Base-by-base conservation (phyloP, 2,329 filamentous ascomycete genomes). In the Cladosporium sp. region DNA sequence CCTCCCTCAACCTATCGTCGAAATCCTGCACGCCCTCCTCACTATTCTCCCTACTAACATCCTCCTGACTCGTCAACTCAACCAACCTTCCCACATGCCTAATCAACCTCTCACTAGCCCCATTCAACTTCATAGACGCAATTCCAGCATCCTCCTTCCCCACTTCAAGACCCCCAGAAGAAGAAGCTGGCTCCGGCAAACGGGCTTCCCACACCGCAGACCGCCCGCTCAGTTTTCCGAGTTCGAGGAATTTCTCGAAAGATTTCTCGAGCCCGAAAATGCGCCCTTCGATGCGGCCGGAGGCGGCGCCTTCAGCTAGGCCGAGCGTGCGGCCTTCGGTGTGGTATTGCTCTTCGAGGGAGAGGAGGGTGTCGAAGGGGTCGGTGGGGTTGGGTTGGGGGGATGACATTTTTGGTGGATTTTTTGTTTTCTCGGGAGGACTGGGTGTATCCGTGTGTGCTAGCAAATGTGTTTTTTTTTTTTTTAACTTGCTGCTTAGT, bases 21-120 rank as follows among this genome's bases (percentile, higher is more conserved):
- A 95, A 91, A 61, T 96, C 91, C 43, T 86, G 85, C 18, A 98
- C 90, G 0, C 85, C 84, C 40, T 95, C 88, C 64, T 97, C 92
- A 4, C 81, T 85, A 64, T 98, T 98, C 52, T 84, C 78, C 16
- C 84, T 91, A 13, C 84, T 83, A 38, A 96, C 70, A 1, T 83
- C 92, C 4, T 83, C 82, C 0, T 85, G 84, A 65, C 95, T 89
- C 3, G 89, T 83, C 12, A 96, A 75, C 19, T 85, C 84, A 54
- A 89, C 84, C 8, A 97, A 74, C 7, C 82, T 79, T 27, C 79
- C 76, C 50, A 96, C 71, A 62, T 97, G 91, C 69, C 86, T 92
- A 50, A 79, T 76, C 6, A 96, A 72, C 27, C 92, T 78, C 1
- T 81, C 69, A 55, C 84, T 90, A 32, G 51, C 53, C 4, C 25